These are phyloP conservation scores for Saccharum spontaneum DNA, from an alignment of 176 grass and related monocot genomes.

Conservation along the genomic window DNA sequence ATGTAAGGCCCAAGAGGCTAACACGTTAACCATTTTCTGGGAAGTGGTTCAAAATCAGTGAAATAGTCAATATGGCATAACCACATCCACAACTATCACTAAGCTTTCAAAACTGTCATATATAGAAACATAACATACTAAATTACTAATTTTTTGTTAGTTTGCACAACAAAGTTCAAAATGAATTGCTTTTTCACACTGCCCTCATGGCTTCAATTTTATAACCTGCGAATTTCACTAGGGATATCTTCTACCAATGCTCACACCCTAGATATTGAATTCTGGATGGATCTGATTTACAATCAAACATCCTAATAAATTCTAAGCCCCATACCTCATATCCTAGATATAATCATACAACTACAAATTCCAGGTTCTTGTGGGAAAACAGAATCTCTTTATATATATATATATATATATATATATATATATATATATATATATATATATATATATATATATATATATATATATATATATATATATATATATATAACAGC, in stretches of 20 bases:
- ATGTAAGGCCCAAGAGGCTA: conserved; percentile 15
- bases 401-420: too few species aligned
- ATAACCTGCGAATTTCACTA: background rate
- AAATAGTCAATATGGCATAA: conserved; percentile 9
- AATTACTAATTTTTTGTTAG: conserved; percentile 3
- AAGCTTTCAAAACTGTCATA: background rate
- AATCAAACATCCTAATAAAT: background rate
- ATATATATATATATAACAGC: too few species aligned
- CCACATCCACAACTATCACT: background rate
- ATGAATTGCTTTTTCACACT: conserved; percentile 6
- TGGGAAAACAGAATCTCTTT: background rate
- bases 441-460: too few species aligned
- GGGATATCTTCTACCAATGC: background rate
- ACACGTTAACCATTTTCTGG: background rate
- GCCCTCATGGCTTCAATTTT: background rate
- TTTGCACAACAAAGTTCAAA: background rate
- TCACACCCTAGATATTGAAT: background rate
- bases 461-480: too few species aligned
- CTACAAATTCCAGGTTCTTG: background rate
- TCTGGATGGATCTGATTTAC: background rate
- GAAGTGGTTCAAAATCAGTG: background rate
- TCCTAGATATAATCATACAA: background rate
- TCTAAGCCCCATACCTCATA: background rate
- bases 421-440: too few species aligned
- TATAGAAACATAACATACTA: background rate